Evolutionary conservation across 805 yeast species (phyloP).

Genomic region (Wickerhamiella qilinensis): DNA sequence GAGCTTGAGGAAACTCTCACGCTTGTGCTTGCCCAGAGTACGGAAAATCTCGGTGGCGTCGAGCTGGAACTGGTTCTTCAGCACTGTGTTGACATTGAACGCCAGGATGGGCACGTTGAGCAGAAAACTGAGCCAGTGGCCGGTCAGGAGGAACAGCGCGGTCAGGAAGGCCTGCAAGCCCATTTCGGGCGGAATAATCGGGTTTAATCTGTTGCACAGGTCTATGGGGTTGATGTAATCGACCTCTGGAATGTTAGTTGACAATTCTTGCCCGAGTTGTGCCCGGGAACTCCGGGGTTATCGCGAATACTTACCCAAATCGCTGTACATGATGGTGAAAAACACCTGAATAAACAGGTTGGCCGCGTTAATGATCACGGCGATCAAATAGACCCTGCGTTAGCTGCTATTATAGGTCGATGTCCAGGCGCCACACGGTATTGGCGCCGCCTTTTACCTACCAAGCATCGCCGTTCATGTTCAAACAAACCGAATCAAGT

Average conservation of each 20-base stretch:
- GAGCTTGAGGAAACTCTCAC: conserved; percentile 74
- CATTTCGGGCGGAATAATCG: conserved; percentile 77
- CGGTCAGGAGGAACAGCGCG: conserved; percentile 57
- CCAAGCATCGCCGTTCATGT: conserved; percentile 6
- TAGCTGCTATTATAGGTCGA: not conserved
- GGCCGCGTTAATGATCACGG: conserved; percentile 72
- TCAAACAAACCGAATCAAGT: too few relatives aligned
- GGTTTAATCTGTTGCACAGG: conserved; percentile 81
- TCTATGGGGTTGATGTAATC: conserved; percentile 96
- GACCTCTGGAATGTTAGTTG: conserved; percentile 13
- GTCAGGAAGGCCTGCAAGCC: conserved; percentile 54
- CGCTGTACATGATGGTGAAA: conserved; percentile 90
- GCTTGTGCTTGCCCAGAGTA: conserved; percentile 81
- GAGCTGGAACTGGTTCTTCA: conserved; percentile 65
- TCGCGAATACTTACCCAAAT: conserved; percentile 40
- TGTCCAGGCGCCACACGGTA: too few relatives aligned
- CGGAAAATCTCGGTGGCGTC: conserved; percentile 98
- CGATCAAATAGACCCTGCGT: conserved; percentile 26
- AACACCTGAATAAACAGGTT: conserved; percentile 85
- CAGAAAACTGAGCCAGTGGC: conserved; percentile 83
- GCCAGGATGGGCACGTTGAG: conserved; percentile 75
- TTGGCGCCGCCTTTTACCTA: not conserved
- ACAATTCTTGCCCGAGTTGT: too few relatives aligned
- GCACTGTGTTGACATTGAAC: conserved; percentile 62
- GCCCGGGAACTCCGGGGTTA: too few relatives aligned